Evolutionary conservation across 352 stramenopile genomes (phyloP).

Genomic region (Pilasporangium apinafurcum): DNA sequence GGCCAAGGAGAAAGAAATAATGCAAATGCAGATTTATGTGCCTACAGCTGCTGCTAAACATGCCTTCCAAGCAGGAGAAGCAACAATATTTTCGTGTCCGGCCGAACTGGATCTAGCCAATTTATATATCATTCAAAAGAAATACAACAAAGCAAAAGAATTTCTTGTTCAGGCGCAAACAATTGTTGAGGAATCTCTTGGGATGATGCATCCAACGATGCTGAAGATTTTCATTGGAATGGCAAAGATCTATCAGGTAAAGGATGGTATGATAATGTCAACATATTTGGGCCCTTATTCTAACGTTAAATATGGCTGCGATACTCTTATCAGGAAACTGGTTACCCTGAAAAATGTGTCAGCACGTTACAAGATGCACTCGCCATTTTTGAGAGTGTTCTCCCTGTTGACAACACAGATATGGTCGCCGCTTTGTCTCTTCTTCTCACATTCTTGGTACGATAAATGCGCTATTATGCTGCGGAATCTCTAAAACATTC

Average conservation of each 20-base stretch:
- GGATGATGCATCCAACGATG: conserved; percentile 42
- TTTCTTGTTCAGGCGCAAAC: conserved; percentile 22
- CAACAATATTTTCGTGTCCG: conserved; percentile 31
- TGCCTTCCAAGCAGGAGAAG: conserved; percentile 25
- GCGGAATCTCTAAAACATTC: background rate
- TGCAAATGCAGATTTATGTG: conserved; percentile 47
- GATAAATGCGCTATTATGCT: background rate
- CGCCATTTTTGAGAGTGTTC: conserved; percentile 22
- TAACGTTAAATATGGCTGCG: too few species aligned
- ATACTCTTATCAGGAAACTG: conserved; percentile 24
- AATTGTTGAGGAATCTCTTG: conserved; percentile 25
- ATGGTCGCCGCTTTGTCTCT: conserved; percentile 27
- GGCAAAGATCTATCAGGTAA: conserved; percentile 25
- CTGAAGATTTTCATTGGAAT: conserved; percentile 46
- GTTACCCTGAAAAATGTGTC: conserved; percentile 11
- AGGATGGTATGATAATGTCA: too few species aligned
- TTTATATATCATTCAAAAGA: conserved; percentile 56
- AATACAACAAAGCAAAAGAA: conserved; percentile 33
- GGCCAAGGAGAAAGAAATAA: conserved; percentile 45
- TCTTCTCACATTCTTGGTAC: conserved; percentile 37
- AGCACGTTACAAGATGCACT: conserved; percentile 18
- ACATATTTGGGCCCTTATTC: background rate
- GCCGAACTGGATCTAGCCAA: conserved; percentile 43
- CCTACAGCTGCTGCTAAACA: conserved; percentile 39
- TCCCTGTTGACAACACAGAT: conserved; percentile 38